These are phyloP conservation scores for Sporisorium reilianum DNA, from an alignment of 1,284 basidiomycete genomes.

Conservation along the genomic window DNA sequence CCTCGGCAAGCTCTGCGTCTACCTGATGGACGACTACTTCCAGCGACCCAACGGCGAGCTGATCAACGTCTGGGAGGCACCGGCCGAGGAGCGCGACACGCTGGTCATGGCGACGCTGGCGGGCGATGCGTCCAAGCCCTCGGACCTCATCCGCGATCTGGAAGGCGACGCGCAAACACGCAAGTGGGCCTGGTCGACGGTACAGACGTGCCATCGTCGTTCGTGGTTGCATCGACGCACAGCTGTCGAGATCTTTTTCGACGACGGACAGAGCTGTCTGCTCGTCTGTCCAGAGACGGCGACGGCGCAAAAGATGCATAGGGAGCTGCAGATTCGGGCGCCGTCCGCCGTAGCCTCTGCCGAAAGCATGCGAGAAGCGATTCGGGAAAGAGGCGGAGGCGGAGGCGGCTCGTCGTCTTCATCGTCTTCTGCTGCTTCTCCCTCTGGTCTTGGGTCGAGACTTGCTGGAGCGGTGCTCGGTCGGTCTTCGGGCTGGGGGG, in stretches of 20 bases:
- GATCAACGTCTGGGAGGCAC: constrained; percentile 87
- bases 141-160: constrained; percentile 69
- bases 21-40: constrained; percentile 92
- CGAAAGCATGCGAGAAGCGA: constrained; percentile 43
- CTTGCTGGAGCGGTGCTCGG: constrained; percentile 59
- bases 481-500: constrained; percentile 45
- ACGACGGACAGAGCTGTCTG: constrained; percentile 67
- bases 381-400: constrained; percentile 37
- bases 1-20: constrained; percentile 84
- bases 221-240: constrained; percentile 64
- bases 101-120: constrained; percentile 78
- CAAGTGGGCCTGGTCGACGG: constrained; percentile 58
- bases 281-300: constrained; percentile 61
- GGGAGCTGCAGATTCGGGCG: constrained; percentile 47
- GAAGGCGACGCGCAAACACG: constrained; percentile 50
- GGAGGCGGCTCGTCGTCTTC: constrained; percentile 8
- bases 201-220: constrained; percentile 44
- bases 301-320: constrained; percentile 50
- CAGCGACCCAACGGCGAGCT: constrained; percentile 88
- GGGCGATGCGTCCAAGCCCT: constrained; percentile 66
- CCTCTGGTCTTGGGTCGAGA: constrained; percentile 42
- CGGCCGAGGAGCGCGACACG: constrained; percentile 75
- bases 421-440: constrained; percentile 13
- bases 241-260: constrained; percentile 68
- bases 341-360: constrained; percentile 56